Evolutionary conservation across 2,329 filamentous ascomycete genomes (phyloP).

Genomic region (Lachnellula cervina): DNA sequence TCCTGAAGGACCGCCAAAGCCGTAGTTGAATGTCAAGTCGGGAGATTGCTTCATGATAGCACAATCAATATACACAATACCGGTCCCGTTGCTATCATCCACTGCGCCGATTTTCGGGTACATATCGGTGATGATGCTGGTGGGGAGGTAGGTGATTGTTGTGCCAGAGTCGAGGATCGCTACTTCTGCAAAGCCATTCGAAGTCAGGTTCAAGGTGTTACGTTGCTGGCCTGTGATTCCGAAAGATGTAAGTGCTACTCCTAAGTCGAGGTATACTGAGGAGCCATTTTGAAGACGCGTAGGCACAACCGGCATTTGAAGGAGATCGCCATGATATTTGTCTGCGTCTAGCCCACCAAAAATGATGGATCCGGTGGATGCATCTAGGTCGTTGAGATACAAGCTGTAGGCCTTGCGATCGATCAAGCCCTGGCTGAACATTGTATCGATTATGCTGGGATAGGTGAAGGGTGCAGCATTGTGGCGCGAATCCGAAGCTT

Average conservation of each 20-base stretch:
- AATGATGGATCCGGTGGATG: slow-evolving; percentile 32
- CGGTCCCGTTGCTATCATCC: slow-evolving; percentile 17
- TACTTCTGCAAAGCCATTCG: slow-evolving; percentile 34
- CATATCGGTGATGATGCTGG: slow-evolving; percentile 40
- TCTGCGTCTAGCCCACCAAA: slow-evolving; percentile 43
- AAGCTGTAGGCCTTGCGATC: slow-evolving; percentile 36
- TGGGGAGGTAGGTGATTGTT: slow-evolving; percentile 59
- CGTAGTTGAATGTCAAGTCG: slow-evolving; percentile 40
- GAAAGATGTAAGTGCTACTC: slow-evolving; percentile 22
- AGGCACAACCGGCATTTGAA: slow-evolving; percentile 17
- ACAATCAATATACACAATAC: slow-evolving; percentile 32
- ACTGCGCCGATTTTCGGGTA: slow-evolving; percentile 38
- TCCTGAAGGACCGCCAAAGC: slow-evolving; percentile 40
- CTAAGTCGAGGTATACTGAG: slow-evolving; percentile 15
- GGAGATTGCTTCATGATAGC: slow-evolving; percentile 35
- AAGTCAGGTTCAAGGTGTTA: slow-evolving; percentile 16
- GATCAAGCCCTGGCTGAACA: slow-evolving; percentile 38
- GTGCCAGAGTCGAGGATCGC: slow-evolving; percentile 61
- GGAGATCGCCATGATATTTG: slow-evolving; percentile 37
- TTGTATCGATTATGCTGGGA: slow-evolving; percentile 26
- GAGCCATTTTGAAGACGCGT: slow-evolving; percentile 13
- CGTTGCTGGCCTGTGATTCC: slow-evolving; percentile 32
- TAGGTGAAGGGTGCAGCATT: slow-evolving; percentile 26
- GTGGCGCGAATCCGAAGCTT: slow-evolving; percentile 33
- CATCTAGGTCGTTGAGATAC: slow-evolving; percentile 29